A percentile compares a stretch with the other conserved stretches of the same genome.
Conservation (phyloP, 768 basidiomycete genomes). For the Lentinula detonsa region DNA sequence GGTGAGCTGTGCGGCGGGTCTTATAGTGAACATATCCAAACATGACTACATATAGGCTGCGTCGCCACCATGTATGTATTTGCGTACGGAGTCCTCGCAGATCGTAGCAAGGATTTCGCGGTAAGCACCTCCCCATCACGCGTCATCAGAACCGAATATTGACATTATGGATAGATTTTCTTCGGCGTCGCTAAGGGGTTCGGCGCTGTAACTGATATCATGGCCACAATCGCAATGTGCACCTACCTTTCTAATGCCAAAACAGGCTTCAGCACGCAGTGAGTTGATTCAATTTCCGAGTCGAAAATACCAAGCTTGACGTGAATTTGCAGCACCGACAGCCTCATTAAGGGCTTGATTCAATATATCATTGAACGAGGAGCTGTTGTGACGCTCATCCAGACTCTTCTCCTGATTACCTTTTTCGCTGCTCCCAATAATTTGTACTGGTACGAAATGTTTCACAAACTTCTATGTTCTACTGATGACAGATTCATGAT, state of each 20-base stretch:
- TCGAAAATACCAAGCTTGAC: neutral
- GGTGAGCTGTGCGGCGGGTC: constrained; percentile 13
- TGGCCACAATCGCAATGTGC: constrained; percentile 41
- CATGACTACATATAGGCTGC: constrained; percentile 19
- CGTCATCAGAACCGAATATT: neutral
- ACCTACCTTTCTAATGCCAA: constrained; percentile 27
- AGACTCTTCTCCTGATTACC: constrained; percentile 31
- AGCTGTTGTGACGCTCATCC: constrained; percentile 36
- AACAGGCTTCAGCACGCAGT: constrained; percentile 31
- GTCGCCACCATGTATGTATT: constrained; percentile 28
- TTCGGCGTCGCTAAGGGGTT: constrained; percentile 41
- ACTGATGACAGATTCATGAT: neutral
- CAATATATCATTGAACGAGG: constrained; percentile 36
- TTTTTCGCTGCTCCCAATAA: constrained; percentile 31
- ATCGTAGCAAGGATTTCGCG: constrained; percentile 22
- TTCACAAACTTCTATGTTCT: neutral
- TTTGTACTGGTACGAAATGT: constrained; percentile 28
- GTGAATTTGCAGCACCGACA: constrained; percentile 26
- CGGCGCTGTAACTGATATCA: constrained; percentile 34
- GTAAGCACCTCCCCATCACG: constrained; percentile 13
- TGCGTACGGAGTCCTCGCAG: constrained; percentile 22
- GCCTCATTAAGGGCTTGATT: constrained; percentile 32
- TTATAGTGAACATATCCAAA: neutral
- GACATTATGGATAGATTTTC: constrained; percentile 23
- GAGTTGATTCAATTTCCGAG: constrained; percentile 7